Percentiles rank a stretch among this genome's conserved stretches.
These are phyloP conservation scores for Phtheirospermum japonicum DNA, from an alignment of 257 asterid genomes.

Conservation along the genomic window DNA sequence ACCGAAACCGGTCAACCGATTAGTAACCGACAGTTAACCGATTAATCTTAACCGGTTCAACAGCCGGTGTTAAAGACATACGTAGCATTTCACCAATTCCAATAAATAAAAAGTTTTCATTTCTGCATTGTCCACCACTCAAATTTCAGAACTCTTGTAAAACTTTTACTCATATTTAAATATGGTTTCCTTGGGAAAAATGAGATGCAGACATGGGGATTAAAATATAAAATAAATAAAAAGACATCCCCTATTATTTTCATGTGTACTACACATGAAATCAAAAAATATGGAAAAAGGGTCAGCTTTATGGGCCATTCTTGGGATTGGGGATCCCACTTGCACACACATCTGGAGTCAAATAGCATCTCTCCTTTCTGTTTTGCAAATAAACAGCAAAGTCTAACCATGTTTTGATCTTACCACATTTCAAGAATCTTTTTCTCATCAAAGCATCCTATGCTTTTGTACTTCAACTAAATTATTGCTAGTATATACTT, in stretches of 20 bases:
- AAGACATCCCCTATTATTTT: slow-evolving; percentile 11
- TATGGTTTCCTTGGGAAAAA: background rate
- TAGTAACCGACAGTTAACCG: too few relatives aligned
- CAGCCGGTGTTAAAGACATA: too few relatives aligned
- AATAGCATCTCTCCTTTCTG: slow-evolving; percentile 45
- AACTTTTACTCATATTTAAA: background rate
- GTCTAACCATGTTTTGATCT: slow-evolving; percentile 29
- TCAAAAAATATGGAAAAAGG: background rate
- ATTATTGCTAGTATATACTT: too few relatives aligned
- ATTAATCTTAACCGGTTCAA: too few relatives aligned
- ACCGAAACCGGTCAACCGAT: too few relatives aligned
- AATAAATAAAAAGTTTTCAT: background rate
- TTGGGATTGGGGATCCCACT: slow-evolving; percentile 58
- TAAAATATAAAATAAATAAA: background rate
- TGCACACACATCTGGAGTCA: slow-evolving; percentile 39
- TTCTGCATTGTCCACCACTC: background rate
- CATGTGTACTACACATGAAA: slow-evolving; percentile 5
- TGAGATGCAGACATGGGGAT: slow-evolving; percentile 16
- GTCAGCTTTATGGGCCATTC: slow-evolving; percentile 27
- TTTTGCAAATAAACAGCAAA: slow-evolving; percentile 32
- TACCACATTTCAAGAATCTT: slow-evolving; percentile 41
- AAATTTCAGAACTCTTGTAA: background rate
- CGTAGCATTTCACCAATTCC: too few relatives aligned
- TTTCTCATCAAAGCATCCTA: slow-evolving; percentile 43
- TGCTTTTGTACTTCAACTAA: slow-evolving; percentile 31